Evolutionary conservation across 192 early-diverging fungal species (phyloP), one percentile per base, ranked within the genome.

Genomic region (Jimgerdemannia flammicorona): DNA sequence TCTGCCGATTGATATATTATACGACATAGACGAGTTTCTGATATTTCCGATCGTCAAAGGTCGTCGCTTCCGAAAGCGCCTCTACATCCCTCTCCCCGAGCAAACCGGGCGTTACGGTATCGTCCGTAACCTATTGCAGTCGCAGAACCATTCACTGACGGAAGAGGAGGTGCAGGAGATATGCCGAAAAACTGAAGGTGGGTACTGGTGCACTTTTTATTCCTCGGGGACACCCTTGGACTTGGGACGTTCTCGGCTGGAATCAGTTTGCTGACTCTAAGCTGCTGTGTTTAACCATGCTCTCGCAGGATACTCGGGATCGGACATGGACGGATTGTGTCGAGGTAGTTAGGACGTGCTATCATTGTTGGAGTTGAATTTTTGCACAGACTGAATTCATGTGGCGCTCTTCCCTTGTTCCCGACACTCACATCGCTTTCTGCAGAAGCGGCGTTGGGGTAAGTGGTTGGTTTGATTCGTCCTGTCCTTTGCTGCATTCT

Each of bases 21-120:
- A 29, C 29, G 29, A 29, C 29, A 29, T 29, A 29, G 29, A 29
- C 29, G 29, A 29, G 29, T 29, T 29, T 29, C 29, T 29, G 29
- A 29, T 1, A 29, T 29, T 29, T 29, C 29, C 29, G 29, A 29
- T 29, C 29, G 29, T 29, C 29, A 59, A 59, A 71, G 44, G 83
- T 1, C 87, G 91, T 3, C 87, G 91, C 4, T 94, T 94, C 72
- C 84, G 86, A 7, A 91, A 91, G 69, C 85, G 90, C 3, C 76
- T 93, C 44, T 96, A 95, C 74, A 95, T 98, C 74, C 94, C 96
- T 4, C 75, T 98, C 73, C 96, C 96, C 0, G 95, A 96, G 73
- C 74, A 71, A 3, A 75, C 78, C 14, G 96, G 93, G 9, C 85
- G 96, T 17, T 70, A 75, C 11, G 75, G 81, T 1, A 88, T 98